phyloP scores from a whole-genome alignment of 2,329 filamentous ascomycete genomes.

The Fusarium aywerte region DNA sequence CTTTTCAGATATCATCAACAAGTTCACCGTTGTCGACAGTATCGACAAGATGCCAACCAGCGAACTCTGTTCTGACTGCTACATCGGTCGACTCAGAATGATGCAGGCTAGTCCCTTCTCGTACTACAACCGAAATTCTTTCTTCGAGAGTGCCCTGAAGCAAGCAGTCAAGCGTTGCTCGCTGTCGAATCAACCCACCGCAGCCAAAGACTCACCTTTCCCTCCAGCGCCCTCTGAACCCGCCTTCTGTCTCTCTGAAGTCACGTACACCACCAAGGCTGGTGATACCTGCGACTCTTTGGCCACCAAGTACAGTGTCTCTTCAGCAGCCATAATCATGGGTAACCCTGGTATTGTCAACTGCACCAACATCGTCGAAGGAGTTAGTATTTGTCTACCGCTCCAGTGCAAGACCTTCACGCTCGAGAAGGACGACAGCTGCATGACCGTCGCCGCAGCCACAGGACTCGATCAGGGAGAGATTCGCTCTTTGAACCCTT shows the following conservation, averaged over 20 bases:
- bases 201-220: conserved; percentile 1
- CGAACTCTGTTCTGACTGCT: conserved; percentile 25
- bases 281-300: conserved; percentile 26
- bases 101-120: conserved; percentile 31
- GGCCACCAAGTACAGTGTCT: conserved; percentile 25
- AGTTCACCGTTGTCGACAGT: not conserved
- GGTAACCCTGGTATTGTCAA: conserved; percentile 18
- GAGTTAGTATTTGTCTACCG: conserved; percentile 8
- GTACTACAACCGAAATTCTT: conserved; percentile 4
- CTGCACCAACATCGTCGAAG: conserved; percentile 14
- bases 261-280: conserved; percentile 6
- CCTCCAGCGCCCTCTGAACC: not conserved
- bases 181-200: not conserved
- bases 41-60: conserved; percentile 14
- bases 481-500: not conserved
- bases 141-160: conserved; percentile 18
- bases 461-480: not conserved
- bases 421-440: not conserved
- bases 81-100: conserved; percentile 24
- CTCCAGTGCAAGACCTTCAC: conserved; percentile 22
- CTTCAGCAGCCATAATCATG: conserved; percentile 20
- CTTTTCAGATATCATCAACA: not conserved
- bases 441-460: not conserved
- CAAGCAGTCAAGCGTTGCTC: conserved; percentile 3
- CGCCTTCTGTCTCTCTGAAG: conserved; percentile 9